Evolutionary conservation across 495 filamentous ascomycete genomes (phyloP), one percentile per base, ranked within the genome.

Genomic region (Podospora comata): DNA sequence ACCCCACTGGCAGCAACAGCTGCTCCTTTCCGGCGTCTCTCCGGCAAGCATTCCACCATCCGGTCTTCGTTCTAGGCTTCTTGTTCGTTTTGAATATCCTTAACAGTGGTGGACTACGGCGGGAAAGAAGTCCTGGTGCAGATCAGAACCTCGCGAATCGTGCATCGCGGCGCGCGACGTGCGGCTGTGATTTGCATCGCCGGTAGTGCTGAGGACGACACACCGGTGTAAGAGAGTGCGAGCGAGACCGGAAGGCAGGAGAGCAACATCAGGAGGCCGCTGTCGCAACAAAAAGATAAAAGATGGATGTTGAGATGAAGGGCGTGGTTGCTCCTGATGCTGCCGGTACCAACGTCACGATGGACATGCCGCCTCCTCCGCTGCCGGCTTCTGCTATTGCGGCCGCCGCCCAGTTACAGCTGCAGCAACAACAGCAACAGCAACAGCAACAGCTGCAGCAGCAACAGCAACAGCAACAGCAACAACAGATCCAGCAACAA

Each of bases 271-370:
- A 16, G 39, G 6, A 5, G 39, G 39, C 18, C 39, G 39, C 9
- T 48, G 39, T 11, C 39, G 15, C 39, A 11, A 48, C 7, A 48
- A 18, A 48, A 48, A 48, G 5, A 16, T 11, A 3, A 18, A 48
- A 48, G 19, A 73, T 74, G 69, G 76, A 77, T 65, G 67, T 69
- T 61, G 68, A 73, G 59, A 77, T 74, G 67, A 68, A 68, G n/a
- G 67, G 68, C 67, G 65, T 65, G 67, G 26, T 67, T 61, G 65
- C 66, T 64, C 3, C 60, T 64, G 54, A 62, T 64, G 62, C 57
- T 67, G 64, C 39, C 69, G 44, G 57, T 56, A 2, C 5, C 39
- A 48, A 48, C 39, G 7, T 48, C 39, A 48, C 7, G 39, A 48
- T 48, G 39, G 39, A 48, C 39, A 48, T 48, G 65, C 63, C 67